Evolutionary conservation across 176 grass and related monocot genomes (phyloP).

Genomic region (Otatea glauca): DNA sequence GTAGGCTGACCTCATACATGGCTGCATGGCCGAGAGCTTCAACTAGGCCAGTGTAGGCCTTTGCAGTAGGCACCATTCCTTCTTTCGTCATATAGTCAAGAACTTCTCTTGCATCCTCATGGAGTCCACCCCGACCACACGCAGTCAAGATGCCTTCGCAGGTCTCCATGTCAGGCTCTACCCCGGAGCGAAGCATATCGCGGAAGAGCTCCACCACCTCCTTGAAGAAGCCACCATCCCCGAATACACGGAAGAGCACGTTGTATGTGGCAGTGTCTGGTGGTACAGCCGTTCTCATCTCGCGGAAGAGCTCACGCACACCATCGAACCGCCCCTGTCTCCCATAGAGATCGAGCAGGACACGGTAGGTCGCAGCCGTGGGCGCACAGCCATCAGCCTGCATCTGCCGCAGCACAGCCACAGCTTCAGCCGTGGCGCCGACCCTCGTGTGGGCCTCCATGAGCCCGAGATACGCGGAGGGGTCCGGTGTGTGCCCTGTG

Average conservation of each 20-base stretch:
- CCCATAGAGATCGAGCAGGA: slow-evolving; percentile 82
- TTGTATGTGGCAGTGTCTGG: slow-evolving; percentile 92
- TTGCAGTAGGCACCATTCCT: slow-evolving; percentile 79
- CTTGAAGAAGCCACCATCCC: slow-evolving; percentile 92
- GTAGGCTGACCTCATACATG: slow-evolving; percentile 74
- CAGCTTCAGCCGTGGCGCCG: slow-evolving; percentile 65
- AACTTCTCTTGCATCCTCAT: slow-evolving; percentile 87
- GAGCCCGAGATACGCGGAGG: slow-evolving; percentile 75
- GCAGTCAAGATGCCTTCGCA: slow-evolving; percentile 85
- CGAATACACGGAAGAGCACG: slow-evolving; percentile 79
- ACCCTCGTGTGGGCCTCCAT: slow-evolving; percentile 73
- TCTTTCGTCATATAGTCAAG: slow-evolving; percentile 70
- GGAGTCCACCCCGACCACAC: slow-evolving; percentile 86
- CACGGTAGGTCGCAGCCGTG: slow-evolving; percentile 75
- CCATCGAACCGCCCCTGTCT: slow-evolving; percentile 76
- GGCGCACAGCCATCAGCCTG: slow-evolving; percentile 78
- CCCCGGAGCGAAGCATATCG: slow-evolving; percentile 70
- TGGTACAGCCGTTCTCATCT: slow-evolving; percentile 82
- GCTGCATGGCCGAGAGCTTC: slow-evolving; percentile 83
- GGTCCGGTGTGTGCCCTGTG: slow-evolving; percentile 62
- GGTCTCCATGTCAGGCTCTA: slow-evolving; percentile 87
- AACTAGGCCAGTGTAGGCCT: slow-evolving; percentile 87
- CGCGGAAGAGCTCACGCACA: slow-evolving; percentile 79
- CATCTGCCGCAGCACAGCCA: slow-evolving; percentile 83
- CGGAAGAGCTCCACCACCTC: slow-evolving; percentile 88